These are phyloP conservation scores for Nakaseomyces nivariensis DNA, from an alignment of 1,139 yeast genomes.

Conservation along the genomic window DNA sequence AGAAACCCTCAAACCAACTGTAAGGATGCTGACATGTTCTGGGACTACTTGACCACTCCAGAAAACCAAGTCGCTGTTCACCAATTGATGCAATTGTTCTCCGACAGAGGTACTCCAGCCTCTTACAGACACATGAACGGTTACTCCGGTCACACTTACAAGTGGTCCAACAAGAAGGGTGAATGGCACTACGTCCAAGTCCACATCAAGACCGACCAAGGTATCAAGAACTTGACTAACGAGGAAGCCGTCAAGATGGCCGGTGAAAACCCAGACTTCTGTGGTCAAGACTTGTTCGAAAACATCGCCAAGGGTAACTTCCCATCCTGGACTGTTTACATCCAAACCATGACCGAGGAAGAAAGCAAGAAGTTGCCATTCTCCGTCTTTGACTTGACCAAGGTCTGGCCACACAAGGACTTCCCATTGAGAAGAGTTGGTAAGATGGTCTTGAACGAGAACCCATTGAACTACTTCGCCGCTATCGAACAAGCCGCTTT, in stretches of 20 bases:
- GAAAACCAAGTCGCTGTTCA: conserved; percentile 56
- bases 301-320: conserved; percentile 48
- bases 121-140: conserved; percentile 60
- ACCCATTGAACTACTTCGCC: conserved; percentile 48
- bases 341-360: conserved; percentile 60
- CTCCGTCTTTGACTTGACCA: conserved; percentile 61
- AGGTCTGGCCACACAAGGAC: conserved; percentile 50
- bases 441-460: conserved; percentile 43
- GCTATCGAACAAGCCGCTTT: conserved; percentile 53
- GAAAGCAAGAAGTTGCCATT: conserved; percentile 51
- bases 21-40: conserved; percentile 66
- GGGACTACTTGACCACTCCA: conserved; percentile 52
- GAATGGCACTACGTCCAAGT: conserved; percentile 60
- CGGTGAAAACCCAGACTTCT: conserved; percentile 56
- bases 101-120: conserved; percentile 63
- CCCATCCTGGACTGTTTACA: conserved; percentile 57
- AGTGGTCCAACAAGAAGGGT: conserved; percentile 57
- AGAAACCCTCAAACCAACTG: conserved; percentile 73
- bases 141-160: conserved; percentile 64
- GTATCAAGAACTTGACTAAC: conserved; percentile 42
- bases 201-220: conserved; percentile 52
- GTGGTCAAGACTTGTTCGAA: conserved; percentile 54
- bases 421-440: conserved; percentile 53
- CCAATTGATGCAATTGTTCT: conserved; percentile 52
- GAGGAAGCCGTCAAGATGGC: conserved; percentile 51